phyloP scores from a whole-genome alignment of 495 filamentous ascomycete species.

The Letharia lupina region DNA sequence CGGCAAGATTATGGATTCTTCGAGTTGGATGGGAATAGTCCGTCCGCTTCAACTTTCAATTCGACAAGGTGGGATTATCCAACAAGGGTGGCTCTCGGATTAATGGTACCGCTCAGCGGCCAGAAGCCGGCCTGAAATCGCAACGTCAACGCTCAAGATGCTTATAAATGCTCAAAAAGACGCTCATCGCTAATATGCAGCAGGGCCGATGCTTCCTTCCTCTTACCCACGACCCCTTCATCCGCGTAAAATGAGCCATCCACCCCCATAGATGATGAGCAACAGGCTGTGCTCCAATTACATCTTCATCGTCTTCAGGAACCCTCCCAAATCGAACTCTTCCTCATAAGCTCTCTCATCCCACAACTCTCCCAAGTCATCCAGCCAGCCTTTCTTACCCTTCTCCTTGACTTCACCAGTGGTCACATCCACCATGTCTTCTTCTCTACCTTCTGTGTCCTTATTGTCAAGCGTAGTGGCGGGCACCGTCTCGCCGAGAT shows the following conservation, averaged over 20 bases:
- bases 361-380: constrained; percentile 93
- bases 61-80: too few species aligned
- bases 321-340: constrained; percentile 89
- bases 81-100: too few species aligned
- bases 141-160: too few species aligned
- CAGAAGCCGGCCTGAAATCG: too few species aligned
- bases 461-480: constrained; percentile 42
- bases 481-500: constrained; percentile 68
- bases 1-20: too few species aligned
- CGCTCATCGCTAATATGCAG: constrained; percentile 2
- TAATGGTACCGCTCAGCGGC: too few species aligned
- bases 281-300: constrained; percentile 5
- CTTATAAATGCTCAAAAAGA: background rate
- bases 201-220: background rate
- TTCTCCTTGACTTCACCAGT: constrained; percentile 88
- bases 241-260: background rate
- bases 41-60: too few species aligned
- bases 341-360: constrained; percentile 95
- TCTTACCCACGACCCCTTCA: background rate
- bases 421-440: constrained; percentile 89
- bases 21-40: too few species aligned
- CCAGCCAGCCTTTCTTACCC: constrained; percentile 90
- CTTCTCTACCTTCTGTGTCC: constrained; percentile 52
- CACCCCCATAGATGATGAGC: background rate
- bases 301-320: constrained; percentile 77